phyloP scores from a whole-genome alignment of 805 yeast species.

The Barnettozyma californica region DNA sequence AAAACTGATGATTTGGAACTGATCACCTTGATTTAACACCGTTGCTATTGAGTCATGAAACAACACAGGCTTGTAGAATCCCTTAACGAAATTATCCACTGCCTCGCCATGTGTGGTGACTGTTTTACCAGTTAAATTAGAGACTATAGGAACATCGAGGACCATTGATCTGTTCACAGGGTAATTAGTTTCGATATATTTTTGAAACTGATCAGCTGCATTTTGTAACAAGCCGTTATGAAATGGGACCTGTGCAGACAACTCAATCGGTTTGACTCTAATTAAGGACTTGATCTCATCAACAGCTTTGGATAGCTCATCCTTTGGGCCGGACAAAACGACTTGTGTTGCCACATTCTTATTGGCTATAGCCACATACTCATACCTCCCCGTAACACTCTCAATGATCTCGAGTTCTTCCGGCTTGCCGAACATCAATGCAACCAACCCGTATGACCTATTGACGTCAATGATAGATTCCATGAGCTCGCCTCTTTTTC shows the following conservation, averaged over 20 bases:
- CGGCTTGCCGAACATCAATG: constrained; percentile 29
- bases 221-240: constrained; percentile 35
- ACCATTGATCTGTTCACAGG: constrained; percentile 9
- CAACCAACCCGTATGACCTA: constrained; percentile 32
- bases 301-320: constrained; percentile 13
- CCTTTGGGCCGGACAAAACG: constrained; percentile 34
- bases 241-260: constrained; percentile 41
- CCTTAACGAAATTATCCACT: constrained; percentile 30
- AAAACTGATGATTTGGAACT: constrained; percentile 14
- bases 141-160: constrained; percentile 31
- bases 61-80: constrained; percentile 40
- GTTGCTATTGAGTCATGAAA: constrained; percentile 27
- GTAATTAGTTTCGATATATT: constrained; percentile 10
- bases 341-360: constrained; percentile 36
- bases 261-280: constrained; percentile 25
- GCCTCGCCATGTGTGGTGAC: constrained; percentile 23
- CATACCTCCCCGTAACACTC: not conserved
- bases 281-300: constrained; percentile 15
- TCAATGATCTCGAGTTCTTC: constrained; percentile 13
- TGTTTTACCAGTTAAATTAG: constrained; percentile 32
- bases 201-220: constrained; percentile 25
- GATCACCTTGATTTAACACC: constrained; percentile 25
- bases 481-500: constrained; percentile 36
- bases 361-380: constrained; percentile 35
- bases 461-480: constrained; percentile 23